Evolutionary conservation across 352 stramenopile species (phyloP).

Genomic region (Globisporangium emineosum): DNA sequence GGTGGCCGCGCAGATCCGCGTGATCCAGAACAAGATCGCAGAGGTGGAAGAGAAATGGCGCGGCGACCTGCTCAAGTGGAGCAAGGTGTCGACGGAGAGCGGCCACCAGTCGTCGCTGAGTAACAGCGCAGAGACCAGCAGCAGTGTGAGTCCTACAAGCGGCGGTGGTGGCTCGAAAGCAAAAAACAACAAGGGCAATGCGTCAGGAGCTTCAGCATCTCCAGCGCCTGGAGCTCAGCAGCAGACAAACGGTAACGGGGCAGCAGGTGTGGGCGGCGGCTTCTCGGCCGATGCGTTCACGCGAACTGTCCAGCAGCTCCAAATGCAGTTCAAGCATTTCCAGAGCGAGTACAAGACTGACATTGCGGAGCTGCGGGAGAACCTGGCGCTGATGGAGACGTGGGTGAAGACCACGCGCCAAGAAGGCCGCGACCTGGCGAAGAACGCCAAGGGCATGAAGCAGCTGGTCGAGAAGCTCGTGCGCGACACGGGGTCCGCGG

Average conservation of each 20-base stretch:
- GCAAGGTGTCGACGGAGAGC: conserved; percentile 17
- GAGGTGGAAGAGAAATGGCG: conserved; percentile 30
- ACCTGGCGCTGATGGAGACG: conserved; percentile 39
- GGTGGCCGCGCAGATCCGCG: conserved; percentile 28
- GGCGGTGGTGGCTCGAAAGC: conserved; percentile 1
- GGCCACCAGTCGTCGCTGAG: conserved; percentile 1
- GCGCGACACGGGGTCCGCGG: conserved; percentile 61
- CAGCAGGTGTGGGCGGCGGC: no score
- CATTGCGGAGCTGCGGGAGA: conserved; percentile 31
- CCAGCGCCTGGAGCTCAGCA: neutral
- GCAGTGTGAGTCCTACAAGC: conserved; percentile 11
- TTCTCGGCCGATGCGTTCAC: conserved; percentile 10
- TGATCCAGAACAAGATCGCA: conserved; percentile 26
- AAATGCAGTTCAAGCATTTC: conserved; percentile 36
- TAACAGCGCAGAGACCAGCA: conserved; percentile 5
- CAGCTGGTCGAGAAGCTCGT: conserved; percentile 76
- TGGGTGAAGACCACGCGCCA: conserved; percentile 36
- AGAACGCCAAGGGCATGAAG: conserved; percentile 60
- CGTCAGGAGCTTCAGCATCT: neutral
- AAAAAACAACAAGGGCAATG: conserved; percentile 5
- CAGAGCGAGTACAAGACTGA: conserved; percentile 37
- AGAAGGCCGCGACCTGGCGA: conserved; percentile 40
- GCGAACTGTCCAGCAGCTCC: conserved; percentile 31
- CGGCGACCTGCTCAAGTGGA: conserved; percentile 29
- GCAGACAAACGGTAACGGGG: neutral